Base-by-base conservation (phyloP, 2,329 filamentous ascomycete species). In the Talaromyces sp. region DNA sequence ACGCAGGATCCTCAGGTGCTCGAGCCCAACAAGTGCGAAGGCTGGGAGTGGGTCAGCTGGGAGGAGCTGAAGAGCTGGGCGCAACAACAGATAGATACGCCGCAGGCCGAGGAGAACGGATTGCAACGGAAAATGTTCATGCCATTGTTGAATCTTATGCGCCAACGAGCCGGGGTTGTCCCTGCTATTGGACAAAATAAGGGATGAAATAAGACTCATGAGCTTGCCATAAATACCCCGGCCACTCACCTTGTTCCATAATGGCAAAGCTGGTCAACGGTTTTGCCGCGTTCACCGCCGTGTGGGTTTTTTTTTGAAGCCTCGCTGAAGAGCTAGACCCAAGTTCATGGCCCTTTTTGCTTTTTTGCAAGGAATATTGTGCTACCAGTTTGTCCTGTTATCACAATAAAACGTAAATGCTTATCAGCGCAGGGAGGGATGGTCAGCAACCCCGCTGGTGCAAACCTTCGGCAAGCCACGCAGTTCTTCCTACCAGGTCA, bases 31-130 rank as follows among this genome's bases (percentile, higher is more conserved):
- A 86, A 85, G 69, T 86, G 84, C 66, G 78, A 78, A 4, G 74
- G 72, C 0, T 86, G 84, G 84, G 72, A 80, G 25, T 85, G 82
- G 82, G 68, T 78, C 0, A 71, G 65, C 0, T 86, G 83, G 83
- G 70, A 75, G 22, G 74, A 80, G 36, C 69, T 85, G 66, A 69
- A 70, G 67, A 63, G 60, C 19, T 78, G 73, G 71, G 73, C 72
- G 0, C 68, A 72, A 33, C 60, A 63, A 54, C 71, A 70, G 57
- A 69, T 71, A 1, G 63, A 69, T 19, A 69, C 69, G 7, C 72
- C 72, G 52, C 63, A 62, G 9, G 66, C 64, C 1, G 71, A 63
- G n/a, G 66, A 68, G 13, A 65, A 70, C 8, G 30, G n/a, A 17
- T 44, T 59, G 22, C 65, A 71, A 39, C 72, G 67, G 52, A 71